A percentile compares a stretch with the other conserved stretches of the same genome.
These are phyloP conservation scores for Rhizopogon vinicolor DNA, from an alignment of 768 basidiomycete species.

Conservation along the genomic window DNA sequence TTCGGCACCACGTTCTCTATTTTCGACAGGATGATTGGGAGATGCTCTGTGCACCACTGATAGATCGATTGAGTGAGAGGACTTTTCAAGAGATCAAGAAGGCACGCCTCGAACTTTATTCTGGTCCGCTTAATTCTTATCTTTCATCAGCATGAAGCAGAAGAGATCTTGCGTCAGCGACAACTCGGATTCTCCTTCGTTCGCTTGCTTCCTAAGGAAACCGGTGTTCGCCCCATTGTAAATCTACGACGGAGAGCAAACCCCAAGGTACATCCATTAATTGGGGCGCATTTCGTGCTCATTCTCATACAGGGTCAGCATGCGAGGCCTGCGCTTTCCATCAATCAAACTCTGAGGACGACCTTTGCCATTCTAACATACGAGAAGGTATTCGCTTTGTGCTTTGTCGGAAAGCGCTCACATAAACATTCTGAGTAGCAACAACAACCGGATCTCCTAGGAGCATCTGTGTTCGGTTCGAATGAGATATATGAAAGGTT, in stretches of 20 bases:
- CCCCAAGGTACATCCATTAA: conserved; percentile 19
- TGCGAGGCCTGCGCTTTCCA: conserved; percentile 47
- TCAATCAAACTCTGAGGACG: conserved; percentile 82
- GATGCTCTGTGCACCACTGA: conserved; percentile 73
- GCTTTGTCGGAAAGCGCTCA: background rate
- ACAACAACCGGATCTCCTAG: conserved; percentile 57
- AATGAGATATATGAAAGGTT: conserved; percentile 79
- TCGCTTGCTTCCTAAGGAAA: conserved; percentile 89
- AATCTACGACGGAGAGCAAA: conserved; percentile 65
- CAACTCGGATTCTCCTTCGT: conserved; percentile 82
- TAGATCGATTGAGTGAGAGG: conserved; percentile 63
- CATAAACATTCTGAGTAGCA: conserved; percentile 39
- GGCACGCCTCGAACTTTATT: conserved; percentile 35
- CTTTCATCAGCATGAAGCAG: conserved; percentile 50
- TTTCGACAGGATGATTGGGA: conserved; percentile 96
- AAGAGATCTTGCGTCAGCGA: conserved; percentile 64
- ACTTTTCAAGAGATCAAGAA: conserved; percentile 70
- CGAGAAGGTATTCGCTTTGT: conserved; percentile 58
- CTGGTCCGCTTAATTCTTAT: background rate
- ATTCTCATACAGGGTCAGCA: conserved; percentile 22
- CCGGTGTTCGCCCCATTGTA: conserved; percentile 91
- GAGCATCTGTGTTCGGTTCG: conserved; percentile 77
- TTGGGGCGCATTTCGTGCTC: background rate
- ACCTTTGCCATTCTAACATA: conserved; percentile 86
- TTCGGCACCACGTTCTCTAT: conserved; percentile 78